A percentile compares a stretch with the other conserved stretches of the same genome.
Conservation (phyloP, 441 rosid genomes). For the Euphorbia celastroides region DNA sequence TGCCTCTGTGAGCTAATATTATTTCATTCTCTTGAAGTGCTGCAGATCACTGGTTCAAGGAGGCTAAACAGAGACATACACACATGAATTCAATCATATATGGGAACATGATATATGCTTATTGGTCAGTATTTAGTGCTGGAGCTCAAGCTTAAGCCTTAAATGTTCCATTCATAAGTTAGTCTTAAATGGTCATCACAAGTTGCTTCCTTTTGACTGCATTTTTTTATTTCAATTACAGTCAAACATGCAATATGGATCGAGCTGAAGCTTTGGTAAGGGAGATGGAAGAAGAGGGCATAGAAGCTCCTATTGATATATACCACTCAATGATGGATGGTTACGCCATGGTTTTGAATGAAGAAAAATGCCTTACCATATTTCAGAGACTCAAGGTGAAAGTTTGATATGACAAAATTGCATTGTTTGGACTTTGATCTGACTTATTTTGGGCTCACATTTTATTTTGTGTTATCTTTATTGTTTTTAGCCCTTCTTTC, state of each 20-base stretch:
- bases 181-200: neutral
- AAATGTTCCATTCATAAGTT: constrained; percentile 1
- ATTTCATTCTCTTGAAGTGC: constrained; percentile 59
- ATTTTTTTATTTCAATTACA: constrained; percentile 21
- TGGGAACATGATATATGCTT: constrained; percentile 83
- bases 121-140: constrained; percentile 48
- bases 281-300: constrained; percentile 98
- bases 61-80: constrained; percentile 60
- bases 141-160: neutral
- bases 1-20: constrained; percentile 31
- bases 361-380: constrained; percentile 75
- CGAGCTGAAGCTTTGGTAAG: constrained; percentile 81
- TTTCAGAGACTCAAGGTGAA: constrained; percentile 87
- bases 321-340: constrained; percentile 99
- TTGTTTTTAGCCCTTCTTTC: neutral
- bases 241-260: constrained; percentile 79
- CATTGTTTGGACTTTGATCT: neutral
- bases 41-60: constrained; percentile 90
- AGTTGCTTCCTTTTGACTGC: neutral
- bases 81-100: constrained; percentile 70
- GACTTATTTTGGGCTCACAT: neutral
- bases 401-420: constrained; percentile 1
- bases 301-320: constrained; percentile 84
- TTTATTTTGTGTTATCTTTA: neutral
- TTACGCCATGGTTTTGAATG: constrained; percentile 70